Percentiles rank a stretch among this genome's conserved stretches.
Conservation (phyloP, 2,329 filamentous ascomycete genomes). For the Neofusicoccum sp. region DNA sequence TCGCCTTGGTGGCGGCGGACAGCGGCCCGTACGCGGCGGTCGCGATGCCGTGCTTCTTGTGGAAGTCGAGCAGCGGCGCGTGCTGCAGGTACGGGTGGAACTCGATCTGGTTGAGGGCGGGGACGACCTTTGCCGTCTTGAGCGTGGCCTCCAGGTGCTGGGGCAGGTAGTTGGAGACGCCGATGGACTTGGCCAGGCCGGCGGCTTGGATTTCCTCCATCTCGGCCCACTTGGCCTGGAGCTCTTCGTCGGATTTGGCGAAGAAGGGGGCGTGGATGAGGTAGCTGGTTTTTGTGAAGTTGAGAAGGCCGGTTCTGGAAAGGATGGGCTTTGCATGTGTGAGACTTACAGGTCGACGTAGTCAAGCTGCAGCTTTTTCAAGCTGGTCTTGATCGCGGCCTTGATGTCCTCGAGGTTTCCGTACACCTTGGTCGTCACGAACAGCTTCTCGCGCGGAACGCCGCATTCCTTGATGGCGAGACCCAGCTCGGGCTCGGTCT, state of each 20-base stretch:
- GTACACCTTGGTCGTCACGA: constrained; percentile 56
- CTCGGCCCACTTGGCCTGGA: constrained; percentile 58
- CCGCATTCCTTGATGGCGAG: constrained; percentile 47
- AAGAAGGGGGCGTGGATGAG: constrained; percentile 63
- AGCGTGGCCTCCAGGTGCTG: constrained; percentile 55
- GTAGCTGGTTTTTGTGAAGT: constrained; percentile 47
- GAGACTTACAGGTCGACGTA: constrained; percentile 59
- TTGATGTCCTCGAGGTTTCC: constrained; percentile 56
- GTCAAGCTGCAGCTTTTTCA: constrained; percentile 60
- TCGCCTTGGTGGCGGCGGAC: constrained; percentile 53
- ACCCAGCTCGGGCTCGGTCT: constrained; percentile 51
- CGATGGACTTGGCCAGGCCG: constrained; percentile 60
- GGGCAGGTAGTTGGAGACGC: constrained; percentile 59
- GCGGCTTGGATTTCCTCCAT: constrained; percentile 59
- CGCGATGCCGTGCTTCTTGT: constrained; percentile 48
- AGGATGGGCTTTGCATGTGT: not conserved
- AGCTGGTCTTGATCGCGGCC: constrained; percentile 52
- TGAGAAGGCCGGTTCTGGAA: not conserved
- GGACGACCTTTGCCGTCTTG: constrained; percentile 53
- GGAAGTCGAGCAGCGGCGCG: constrained; percentile 54
- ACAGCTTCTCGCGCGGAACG: constrained; percentile 48
- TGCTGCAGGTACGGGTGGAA: constrained; percentile 68
- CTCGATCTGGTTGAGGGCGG: constrained; percentile 68
- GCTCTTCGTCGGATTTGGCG: constrained; percentile 51
- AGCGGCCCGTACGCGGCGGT: constrained; percentile 49